These are phyloP conservation scores for Talaromyces trachyspermus DNA, from an alignment of 495 filamentous ascomycete species.

Conservation along the genomic window DNA sequence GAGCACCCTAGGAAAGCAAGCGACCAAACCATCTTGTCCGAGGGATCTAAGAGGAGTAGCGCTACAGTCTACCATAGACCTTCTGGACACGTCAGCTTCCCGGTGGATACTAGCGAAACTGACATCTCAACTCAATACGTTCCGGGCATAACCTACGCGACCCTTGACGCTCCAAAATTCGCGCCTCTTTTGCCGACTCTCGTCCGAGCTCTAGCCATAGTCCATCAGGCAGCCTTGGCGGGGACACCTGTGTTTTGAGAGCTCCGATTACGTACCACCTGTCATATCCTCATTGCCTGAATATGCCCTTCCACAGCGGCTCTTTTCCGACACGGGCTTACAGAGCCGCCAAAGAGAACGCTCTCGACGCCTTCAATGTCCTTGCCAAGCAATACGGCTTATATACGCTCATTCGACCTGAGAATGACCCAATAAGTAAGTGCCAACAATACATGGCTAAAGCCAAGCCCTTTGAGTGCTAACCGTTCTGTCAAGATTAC, in stretches of 20 bases:
- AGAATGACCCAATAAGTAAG: constrained; percentile 8
- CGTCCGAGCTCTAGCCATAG: not conserved
- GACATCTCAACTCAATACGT: no score
- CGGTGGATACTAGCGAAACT: no score
- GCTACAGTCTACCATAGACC: constrained; percentile 26
- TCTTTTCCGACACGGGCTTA: constrained; percentile 4
- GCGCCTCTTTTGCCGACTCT: no score
- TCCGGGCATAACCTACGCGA: no score
- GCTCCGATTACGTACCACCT: constrained; percentile 5
- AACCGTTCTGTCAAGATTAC: not conserved
- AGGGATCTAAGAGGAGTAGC: constrained; percentile 22
- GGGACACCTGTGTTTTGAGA: not conserved
- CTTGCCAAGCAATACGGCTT: not conserved
- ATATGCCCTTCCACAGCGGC: constrained; percentile 1
- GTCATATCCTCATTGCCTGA: not conserved
- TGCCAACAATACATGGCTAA: no score
- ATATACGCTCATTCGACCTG: not conserved
- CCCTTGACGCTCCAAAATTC: no score
- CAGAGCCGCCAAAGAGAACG: constrained; percentile 1
- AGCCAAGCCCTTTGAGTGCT: not conserved
- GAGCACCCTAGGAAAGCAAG: constrained; percentile 20
- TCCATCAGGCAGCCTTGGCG: not conserved
- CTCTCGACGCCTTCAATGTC: not conserved
- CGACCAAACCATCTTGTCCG: constrained; percentile 20
- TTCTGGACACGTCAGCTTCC: constrained; percentile 10